These are phyloP conservation scores for Herpomyces periplanetae DNA, from an alignment of 2,329 filamentous ascomycete species.

Conservation along the genomic window DNA sequence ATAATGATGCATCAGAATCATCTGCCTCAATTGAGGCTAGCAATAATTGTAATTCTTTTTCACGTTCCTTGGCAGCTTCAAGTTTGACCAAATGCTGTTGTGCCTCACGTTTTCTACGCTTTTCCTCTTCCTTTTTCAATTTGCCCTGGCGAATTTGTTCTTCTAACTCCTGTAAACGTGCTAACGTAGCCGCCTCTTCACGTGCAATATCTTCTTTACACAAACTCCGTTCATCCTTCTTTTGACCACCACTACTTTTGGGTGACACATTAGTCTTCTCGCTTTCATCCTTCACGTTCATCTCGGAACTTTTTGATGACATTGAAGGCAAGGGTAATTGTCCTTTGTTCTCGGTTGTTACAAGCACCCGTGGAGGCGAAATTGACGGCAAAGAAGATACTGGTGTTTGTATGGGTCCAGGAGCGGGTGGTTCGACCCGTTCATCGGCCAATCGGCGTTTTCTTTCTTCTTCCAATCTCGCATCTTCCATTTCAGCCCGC, in stretches of 20 bases:
- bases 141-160: conserved; percentile 79
- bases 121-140: conserved; percentile 82
- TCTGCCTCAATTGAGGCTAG: conserved; percentile 38
- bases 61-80: conserved; percentile 55
- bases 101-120: conserved; percentile 58
- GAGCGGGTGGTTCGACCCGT: conserved; percentile 19
- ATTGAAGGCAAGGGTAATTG: too few species aligned
- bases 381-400: too few species aligned
- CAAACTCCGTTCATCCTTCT: conserved; percentile 27
- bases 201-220: conserved; percentile 43
- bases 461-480: conserved; percentile 47
- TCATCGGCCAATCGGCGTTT: conserved; percentile 49
- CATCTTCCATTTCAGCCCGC: conserved; percentile 77
- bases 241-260: too few species aligned
- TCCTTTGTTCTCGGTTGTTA: too few species aligned
- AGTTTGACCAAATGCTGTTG: conserved; percentile 57
- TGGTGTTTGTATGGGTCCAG: conserved; percentile 9
- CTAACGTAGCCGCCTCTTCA: conserved; percentile 41
- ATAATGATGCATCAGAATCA: conserved; percentile 21
- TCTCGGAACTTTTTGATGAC: too few species aligned
- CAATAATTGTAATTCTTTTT: conserved; percentile 56
- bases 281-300: too few species aligned
- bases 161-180: conserved; percentile 52
- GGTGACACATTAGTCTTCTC: too few species aligned
- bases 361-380: too few species aligned